A percentile compares a stretch with the other conserved stretches of the same genome.
Conservation (phyloP, 768 basidiomycete genomes). For the Boletus sensibilis region DNA sequence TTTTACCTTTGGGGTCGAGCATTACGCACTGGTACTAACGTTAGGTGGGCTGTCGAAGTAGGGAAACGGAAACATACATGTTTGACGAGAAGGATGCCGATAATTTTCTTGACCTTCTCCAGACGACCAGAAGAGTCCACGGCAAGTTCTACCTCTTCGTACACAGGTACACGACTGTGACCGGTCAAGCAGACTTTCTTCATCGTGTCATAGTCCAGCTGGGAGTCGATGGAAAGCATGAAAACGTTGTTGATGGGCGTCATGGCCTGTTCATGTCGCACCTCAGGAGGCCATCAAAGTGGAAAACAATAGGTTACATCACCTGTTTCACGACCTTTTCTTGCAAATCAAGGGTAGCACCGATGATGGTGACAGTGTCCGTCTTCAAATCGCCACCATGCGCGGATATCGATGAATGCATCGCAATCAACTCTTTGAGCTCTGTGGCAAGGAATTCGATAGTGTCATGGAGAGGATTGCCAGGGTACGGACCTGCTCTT, state of each 20-base stretch:
- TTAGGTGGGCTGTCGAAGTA: background rate
- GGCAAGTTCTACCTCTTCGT: slow-evolving; percentile 70
- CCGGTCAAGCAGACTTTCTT: slow-evolving; percentile 75
- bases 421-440: slow-evolving; percentile 86
- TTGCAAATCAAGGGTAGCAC: slow-evolving; percentile 85
- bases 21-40: slow-evolving; percentile 56
- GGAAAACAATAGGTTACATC: background rate
- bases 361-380: slow-evolving; percentile 88
- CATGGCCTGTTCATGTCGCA: slow-evolving; percentile 55
- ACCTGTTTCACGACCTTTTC: slow-evolving; percentile 79
- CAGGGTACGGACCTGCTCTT: slow-evolving; percentile 49
- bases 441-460: slow-evolving; percentile 38
- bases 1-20: slow-evolving; percentile 76
- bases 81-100: slow-evolving; percentile 86
- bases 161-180: slow-evolving; percentile 82
- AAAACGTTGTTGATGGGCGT: slow-evolving; percentile 77
- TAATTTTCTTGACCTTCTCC: slow-evolving; percentile 71
- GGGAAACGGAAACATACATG: slow-evolving; percentile 39
- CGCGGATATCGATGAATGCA: slow-evolving; percentile 71
- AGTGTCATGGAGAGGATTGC: background rate
- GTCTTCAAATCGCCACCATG: slow-evolving; percentile 84
- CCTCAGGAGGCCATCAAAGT: background rate
- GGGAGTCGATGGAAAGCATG: slow-evolving; percentile 85
- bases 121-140: slow-evolving; percentile 36
- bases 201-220: slow-evolving; percentile 77